Evolutionary conservation across 805 yeast species (phyloP), one percentile per base, ranked within the genome.

Genomic region (Komagataella populi): DNA sequence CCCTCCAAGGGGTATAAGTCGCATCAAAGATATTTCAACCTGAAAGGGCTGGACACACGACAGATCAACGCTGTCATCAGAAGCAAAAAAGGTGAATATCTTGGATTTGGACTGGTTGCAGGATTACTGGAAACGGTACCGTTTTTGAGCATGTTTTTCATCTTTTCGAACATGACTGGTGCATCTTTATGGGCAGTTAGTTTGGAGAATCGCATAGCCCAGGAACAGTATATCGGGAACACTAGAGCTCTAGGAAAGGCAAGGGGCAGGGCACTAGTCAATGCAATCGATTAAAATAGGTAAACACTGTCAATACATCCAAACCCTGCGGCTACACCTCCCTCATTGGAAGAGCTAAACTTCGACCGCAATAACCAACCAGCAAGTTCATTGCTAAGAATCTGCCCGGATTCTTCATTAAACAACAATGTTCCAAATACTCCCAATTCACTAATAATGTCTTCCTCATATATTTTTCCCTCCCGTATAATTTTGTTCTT

Each of bases 301-400:
- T 81, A 78, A 44, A 89, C 73, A 60, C 89, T 85, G 66, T 93
- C 99, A 45, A 93, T 87, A 66, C 97, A 89, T 6, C 98, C 99
- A 67, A 87, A 91, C 1, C 99, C 99, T 14, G 99, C 99, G 20
- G 98, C 98, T 39, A 93, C 97, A 45, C 99, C 99, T 44, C 99
- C 99, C 70, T 93, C 99, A 66, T 93, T 83, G 51, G 95, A 84
- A 3, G 84, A 70, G 56, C 87, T 84, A 52, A 89, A 80, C 65
- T 93, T 93, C 0, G 96, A 85, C 68, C 99, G 80, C 58, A 93
- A 70, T 56, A 93, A 72, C 80, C 87, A 87, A 5, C 97, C 98
- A 1, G 89, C 80, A 55, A 77, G 77, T 45, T 78, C 78, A 64
- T 93, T 93, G 51, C 69, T 62, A 44, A 78, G 59, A 8, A 84